Evolutionary conservation across 2,329 filamentous ascomycete genomes (phyloP), one percentile per base, ranked within the genome.

Genomic region (Rugonectria rugulosa): DNA sequence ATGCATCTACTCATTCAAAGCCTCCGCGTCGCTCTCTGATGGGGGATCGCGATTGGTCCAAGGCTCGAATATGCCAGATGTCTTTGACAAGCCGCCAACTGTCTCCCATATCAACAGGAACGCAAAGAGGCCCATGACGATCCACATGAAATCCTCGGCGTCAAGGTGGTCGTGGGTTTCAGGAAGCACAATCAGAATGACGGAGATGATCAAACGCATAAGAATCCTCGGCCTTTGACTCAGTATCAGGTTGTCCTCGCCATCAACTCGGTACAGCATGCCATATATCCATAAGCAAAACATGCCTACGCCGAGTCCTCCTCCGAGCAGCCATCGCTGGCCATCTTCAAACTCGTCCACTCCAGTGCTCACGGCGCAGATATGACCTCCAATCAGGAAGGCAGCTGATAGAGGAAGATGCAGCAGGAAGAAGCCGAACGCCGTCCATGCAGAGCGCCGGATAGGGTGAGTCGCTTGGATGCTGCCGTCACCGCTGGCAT

Each of bases 301-400:
- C 68, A 79, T 68, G 14, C 78, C 78, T 2, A 77, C 68, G 2
- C 76, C 77, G 0, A 81, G 70, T 2, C 78, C 78, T 24, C 75
- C 78, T 15, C 79, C 77, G 1, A 80, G 71, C 4, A 81, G 68
- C 79, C 79, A 80, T n/a, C 75, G 71, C 59, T 80, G 74, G 0
- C 75, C 72, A 3, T 73, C 66, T 27, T 76, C 75, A 45, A 80
- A 73, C 15, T 75, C 66, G 1, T 77, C 65, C 27, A 74, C 58
- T 2, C 66, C 65, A 0, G 75, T 73, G 32, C 75, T 78, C 2
- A 72, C 63, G 6, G 79, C 78, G 14, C 73, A 73, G 11, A 80
- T 70, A 56, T 81, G 78, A 0, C 79, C 79, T 15, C 77, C 77
- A 20, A 79, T 79, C n/a, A 81, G 56, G 34, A 81, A 72, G 26